Conservation (phyloP, 1,284 basidiomycete genomes). For the Schizophyllum amplum region DNA sequence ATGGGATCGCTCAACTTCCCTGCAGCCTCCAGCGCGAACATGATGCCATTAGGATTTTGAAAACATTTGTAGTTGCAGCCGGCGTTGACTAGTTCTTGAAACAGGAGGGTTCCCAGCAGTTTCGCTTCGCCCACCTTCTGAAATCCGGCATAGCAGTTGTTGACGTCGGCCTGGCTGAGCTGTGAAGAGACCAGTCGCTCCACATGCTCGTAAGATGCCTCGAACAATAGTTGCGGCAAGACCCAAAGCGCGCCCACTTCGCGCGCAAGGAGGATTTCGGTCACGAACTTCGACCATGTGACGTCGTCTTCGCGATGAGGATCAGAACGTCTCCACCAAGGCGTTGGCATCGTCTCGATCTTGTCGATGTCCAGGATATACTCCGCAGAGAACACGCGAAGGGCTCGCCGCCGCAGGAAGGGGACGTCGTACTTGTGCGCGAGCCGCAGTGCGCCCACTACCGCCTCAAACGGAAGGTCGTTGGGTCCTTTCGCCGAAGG, state of each 20-base stretch:
- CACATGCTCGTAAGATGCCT: too few species aligned
- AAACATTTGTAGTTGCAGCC: too few species aligned
- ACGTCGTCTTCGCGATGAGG: not conserved
- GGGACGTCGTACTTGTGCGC: slow-evolving; percentile 9
- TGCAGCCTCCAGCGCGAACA: too few species aligned
- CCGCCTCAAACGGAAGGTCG: slow-evolving; percentile 5
- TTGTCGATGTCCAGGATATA: not conserved
- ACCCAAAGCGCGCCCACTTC: not conserved
- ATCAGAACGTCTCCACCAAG: not conserved
- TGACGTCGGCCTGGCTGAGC: too few species aligned
- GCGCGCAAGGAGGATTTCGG: not conserved
- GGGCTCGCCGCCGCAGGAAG: slow-evolving; percentile 10
- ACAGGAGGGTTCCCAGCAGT: too few species aligned
- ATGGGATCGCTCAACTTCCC: too few species aligned
- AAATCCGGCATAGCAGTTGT: too few species aligned
- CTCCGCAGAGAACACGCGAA: slow-evolving; percentile 1
- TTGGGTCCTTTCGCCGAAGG: not conserved
- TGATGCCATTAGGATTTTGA: too few species aligned
- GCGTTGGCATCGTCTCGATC: not conserved
- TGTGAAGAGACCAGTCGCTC: not conserved
- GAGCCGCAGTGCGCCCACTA: slow-evolving; percentile 11
- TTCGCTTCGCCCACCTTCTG: too few species aligned
- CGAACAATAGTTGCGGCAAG: not conserved
- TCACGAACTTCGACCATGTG: too few species aligned
- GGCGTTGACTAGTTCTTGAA: too few species aligned